Base-by-base conservation (phyloP, 768 basidiomycete genomes). In the Lentinula detonsa region DNA sequence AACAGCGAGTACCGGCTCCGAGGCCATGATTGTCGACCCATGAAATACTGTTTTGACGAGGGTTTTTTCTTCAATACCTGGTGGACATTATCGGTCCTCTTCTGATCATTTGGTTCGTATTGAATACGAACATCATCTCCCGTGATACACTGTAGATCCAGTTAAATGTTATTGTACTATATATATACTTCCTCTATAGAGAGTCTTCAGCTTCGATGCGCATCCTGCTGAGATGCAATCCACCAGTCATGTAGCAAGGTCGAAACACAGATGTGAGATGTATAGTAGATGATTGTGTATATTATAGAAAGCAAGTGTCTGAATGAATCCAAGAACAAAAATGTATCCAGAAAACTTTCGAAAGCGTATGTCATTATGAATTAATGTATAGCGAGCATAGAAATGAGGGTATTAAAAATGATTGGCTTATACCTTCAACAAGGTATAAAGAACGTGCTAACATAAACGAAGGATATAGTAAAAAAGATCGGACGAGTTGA, bases 1-100 rank as follows among this genome's bases (percentile, higher is more conserved):
- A 66, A 51, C 33, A 62, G 61, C 9, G 42, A 33, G 42, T 37
- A 1, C 37, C 0, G 28, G 8, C 62, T 59, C 16, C 40, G 49
- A 62, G 16, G 61, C 65, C 2, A 67, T 67, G 66, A 55, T 61
- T 28, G 66, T 67, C 15, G 64, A 65, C 43, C 9, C 46, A 49
- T 59, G 57, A 59, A 40, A 23, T 42, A n/a, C 28, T 52, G 7
- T 16, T 16, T 51, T 33, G 7, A n/a, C 16, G 45, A 7, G 16
- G 45, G 2, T n/a, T 11, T 35, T 35, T 40, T 39, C 34, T 52
- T 33, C 34, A 23, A 7, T 46, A 1, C 1, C 21, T 46, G 28
- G 28, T 28, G 28, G 0, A 28, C 37, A 39, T 39, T 8, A 8
- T 39, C 37, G 13, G 37, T 39, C 3, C 13, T 39, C 37, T 39